Evolutionary conservation across 2,329 filamentous ascomycete species (phyloP).

Genomic region (Stemphylium beticola): DNA sequence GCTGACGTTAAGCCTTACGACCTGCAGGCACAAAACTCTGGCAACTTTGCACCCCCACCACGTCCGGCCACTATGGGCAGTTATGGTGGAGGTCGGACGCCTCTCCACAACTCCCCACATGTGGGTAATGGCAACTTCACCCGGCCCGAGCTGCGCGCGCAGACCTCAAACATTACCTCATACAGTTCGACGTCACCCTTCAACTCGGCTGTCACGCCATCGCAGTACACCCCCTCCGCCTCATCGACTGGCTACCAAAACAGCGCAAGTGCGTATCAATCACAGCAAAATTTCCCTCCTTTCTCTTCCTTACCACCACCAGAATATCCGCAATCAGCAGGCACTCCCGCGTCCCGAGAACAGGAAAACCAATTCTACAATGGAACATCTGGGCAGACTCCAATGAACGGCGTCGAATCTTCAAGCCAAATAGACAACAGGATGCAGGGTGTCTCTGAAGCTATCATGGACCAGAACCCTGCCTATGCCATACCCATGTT

Average conservation of each 20-base stretch:
- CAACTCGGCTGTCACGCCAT: constrained; percentile 49
- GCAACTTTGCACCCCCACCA: constrained; percentile 46
- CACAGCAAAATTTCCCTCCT: constrained; percentile 66
- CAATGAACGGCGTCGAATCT: constrained; percentile 48
- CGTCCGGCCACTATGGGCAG: constrained; percentile 42
- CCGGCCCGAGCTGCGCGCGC: constrained; percentile 44
- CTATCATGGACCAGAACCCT: constrained; percentile 54
- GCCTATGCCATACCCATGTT: constrained; percentile 82
- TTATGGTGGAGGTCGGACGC: constrained; percentile 37
- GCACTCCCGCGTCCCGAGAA: constrained; percentile 46
- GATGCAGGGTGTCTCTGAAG: constrained; percentile 47
- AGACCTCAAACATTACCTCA: constrained; percentile 44
- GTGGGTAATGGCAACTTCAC: constrained; percentile 42
- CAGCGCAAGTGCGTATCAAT: constrained; percentile 57
- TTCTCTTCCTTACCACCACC: constrained; percentile 66
- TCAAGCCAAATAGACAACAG: constrained; percentile 42
- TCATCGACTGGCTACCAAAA: constrained; percentile 50
- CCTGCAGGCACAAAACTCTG: constrained; percentile 40
- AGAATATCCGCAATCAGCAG: constrained; percentile 55
- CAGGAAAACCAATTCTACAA: constrained; percentile 47
- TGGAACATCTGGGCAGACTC: constrained; percentile 42
- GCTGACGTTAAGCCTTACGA: constrained; percentile 46
- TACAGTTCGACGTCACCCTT: constrained; percentile 46
- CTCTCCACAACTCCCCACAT: constrained; percentile 48
- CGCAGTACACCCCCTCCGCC: constrained; percentile 55